A percentile compares a stretch with the other conserved stretches of the same genome.
Evolutionary conservation across 108 stramenopile genomes (phyloP).

Genomic region (Skeletonema costatum): DNA sequence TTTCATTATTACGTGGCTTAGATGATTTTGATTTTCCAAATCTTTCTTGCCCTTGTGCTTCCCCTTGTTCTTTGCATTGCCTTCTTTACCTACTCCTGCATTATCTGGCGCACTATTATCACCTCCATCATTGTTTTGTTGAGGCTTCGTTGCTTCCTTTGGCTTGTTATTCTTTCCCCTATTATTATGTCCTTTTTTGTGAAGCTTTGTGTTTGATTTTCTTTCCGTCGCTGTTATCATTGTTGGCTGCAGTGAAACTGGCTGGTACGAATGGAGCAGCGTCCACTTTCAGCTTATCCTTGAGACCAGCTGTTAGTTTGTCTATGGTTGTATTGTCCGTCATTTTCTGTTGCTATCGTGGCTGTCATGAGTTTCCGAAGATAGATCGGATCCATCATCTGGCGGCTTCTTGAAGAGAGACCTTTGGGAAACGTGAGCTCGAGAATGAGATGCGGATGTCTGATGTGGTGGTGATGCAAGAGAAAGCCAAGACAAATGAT

Average conservation of each 20-base stretch:
- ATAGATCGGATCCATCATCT: too few relatives aligned
- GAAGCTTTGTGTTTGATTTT: neutral
- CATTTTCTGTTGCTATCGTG: neutral
- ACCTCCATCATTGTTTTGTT: neutral
- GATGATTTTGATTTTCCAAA: neutral
- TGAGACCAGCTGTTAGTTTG: neutral
- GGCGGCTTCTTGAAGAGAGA: too few relatives aligned
- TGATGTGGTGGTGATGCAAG: neutral
- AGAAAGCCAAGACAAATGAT: neutral
- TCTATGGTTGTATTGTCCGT: neutral
- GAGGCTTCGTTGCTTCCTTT: neutral
- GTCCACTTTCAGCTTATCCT: neutral
- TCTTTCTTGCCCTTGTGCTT: neutral
- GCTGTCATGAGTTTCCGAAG: neutral
- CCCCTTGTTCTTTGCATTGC: neutral
- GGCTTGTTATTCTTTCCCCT: neutral
- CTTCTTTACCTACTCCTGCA: neutral
- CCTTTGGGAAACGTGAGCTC: too few relatives aligned
- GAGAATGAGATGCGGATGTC: too few relatives aligned
- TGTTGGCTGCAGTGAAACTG: neutral
- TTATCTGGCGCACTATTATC: neutral
- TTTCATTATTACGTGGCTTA: neutral
- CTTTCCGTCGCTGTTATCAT: neutral
- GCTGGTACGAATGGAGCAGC: conserved; percentile 1
- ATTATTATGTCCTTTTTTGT: neutral